phyloP scores from a whole-genome alignment of 257 asterid genomes.

The Haberlea rhodopensis region DNA sequence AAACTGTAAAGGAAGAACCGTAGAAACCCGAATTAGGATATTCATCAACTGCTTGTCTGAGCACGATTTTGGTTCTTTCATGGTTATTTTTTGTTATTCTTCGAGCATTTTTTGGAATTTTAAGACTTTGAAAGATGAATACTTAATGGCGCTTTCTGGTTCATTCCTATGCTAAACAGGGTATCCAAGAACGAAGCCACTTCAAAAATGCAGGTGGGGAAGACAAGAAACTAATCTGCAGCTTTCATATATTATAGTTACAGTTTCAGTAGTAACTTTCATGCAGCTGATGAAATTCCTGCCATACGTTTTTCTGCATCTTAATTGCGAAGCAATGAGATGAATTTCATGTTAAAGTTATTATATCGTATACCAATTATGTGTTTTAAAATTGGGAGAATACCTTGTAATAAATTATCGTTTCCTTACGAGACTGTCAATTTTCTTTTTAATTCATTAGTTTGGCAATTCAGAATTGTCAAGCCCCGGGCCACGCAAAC shows the following conservation, averaged over 20 bases:
- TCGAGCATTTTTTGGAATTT: background rate
- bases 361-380: background rate
- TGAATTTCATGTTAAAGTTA: constrained; percentile 23
- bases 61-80: background rate
- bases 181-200: constrained; percentile 29
- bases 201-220: constrained; percentile 29
- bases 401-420: constrained; percentile 15
- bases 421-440: background rate
- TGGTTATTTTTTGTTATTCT: background rate
- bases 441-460: background rate
- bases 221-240: constrained; percentile 26
- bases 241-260: background rate
- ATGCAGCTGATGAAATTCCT: constrained; percentile 3
- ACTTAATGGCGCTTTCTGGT: constrained; percentile 15
- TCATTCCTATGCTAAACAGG: constrained; percentile 27
- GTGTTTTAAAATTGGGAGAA: constrained; percentile 11
- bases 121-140: background rate
- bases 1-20: background rate
- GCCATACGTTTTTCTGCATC: constrained; percentile 28
- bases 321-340: constrained; percentile 42
- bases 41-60: background rate
- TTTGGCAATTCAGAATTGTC: too few species aligned
- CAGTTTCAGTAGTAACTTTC: constrained; percentile 6
- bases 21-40: background rate
- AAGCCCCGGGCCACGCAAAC: too few species aligned